Evolutionary conservation across 805 yeast genomes (phyloP).

Genomic region (Monosporozyma aquatica): DNA sequence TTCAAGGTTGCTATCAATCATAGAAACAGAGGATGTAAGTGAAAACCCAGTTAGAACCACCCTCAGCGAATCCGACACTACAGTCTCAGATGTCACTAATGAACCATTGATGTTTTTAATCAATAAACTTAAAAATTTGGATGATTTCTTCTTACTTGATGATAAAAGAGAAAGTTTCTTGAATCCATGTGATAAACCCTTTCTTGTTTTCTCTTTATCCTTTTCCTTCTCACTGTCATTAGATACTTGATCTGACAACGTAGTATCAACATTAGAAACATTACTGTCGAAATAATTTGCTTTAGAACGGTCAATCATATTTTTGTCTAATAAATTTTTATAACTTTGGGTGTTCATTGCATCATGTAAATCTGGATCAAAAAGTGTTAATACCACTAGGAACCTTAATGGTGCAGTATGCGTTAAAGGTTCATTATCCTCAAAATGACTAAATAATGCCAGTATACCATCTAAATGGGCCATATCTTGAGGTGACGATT

Average conservation of each 20-base stretch:
- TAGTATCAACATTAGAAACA: background rate
- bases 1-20: conserved; percentile 10
- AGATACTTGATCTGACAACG: background rate
- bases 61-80: conserved; percentile 21
- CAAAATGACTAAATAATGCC: conserved; percentile 19
- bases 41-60: conserved; percentile 15
- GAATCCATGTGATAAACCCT: conserved; percentile 19
- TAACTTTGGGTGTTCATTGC: conserved; percentile 20
- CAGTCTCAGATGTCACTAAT: conserved; percentile 17
- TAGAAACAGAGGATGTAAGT: conserved; percentile 16
- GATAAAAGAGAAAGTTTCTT: conserved; percentile 18
- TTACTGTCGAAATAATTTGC: background rate
- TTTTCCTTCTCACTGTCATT: background rate
- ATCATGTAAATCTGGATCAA: conserved; percentile 21
- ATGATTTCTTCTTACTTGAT: conserved; percentile 14
- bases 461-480: conserved; percentile 16
- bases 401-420: conserved; percentile 24
- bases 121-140: conserved; percentile 18
- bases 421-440: conserved; percentile 22
- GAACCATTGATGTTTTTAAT: conserved; percentile 24
- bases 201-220: conserved; percentile 7
- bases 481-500: conserved; percentile 3
- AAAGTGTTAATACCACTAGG: conserved; percentile 17
- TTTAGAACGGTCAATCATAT: background rate
- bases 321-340: conserved; percentile 17